Evolutionary conservation across 805 yeast genomes (phyloP).

Genomic region (Candida vaughaniae): DNA sequence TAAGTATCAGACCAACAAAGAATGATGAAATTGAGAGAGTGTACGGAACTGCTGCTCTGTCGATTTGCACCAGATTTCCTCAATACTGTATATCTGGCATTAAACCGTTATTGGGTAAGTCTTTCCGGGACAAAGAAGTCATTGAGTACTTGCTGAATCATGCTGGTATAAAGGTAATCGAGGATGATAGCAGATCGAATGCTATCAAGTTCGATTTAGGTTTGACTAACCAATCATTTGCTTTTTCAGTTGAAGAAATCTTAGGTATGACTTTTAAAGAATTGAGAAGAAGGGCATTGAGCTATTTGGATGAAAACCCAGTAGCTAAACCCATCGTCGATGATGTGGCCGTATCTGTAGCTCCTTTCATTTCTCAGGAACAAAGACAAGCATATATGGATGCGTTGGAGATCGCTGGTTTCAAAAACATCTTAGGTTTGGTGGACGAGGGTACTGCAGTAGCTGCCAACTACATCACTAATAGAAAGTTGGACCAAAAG

Average conservation of each 20-base stretch:
- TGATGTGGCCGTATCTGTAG: constrained; percentile 75
- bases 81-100: constrained; percentile 60
- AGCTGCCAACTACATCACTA: constrained; percentile 75
- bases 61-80: constrained; percentile 74
- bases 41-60: constrained; percentile 74
- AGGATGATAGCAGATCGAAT: constrained; percentile 37
- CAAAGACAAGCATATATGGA: constrained; percentile 74
- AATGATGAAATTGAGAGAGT: constrained; percentile 60
- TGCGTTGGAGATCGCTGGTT: constrained; percentile 68
- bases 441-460: constrained; percentile 93
- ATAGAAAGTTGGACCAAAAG: constrained; percentile 39
- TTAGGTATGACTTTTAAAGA: constrained; percentile 80
- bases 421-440: constrained; percentile 56
- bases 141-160: constrained; percentile 51
- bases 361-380: constrained; percentile 62
- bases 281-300: constrained; percentile 61
- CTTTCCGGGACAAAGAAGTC: constrained; percentile 47
- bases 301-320: constrained; percentile 53
- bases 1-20: constrained; percentile 53
- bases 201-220: constrained; percentile 58
- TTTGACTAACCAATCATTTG: constrained; percentile 26
- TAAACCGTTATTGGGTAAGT: constrained; percentile 70
- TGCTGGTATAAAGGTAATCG: constrained; percentile 56
- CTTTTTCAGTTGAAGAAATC: constrained; percentile 66
- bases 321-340: constrained; percentile 50